Conservation (phyloP, 192 early-diverging fungal species). For the Borealophlyctis nickersoniae region DNA sequence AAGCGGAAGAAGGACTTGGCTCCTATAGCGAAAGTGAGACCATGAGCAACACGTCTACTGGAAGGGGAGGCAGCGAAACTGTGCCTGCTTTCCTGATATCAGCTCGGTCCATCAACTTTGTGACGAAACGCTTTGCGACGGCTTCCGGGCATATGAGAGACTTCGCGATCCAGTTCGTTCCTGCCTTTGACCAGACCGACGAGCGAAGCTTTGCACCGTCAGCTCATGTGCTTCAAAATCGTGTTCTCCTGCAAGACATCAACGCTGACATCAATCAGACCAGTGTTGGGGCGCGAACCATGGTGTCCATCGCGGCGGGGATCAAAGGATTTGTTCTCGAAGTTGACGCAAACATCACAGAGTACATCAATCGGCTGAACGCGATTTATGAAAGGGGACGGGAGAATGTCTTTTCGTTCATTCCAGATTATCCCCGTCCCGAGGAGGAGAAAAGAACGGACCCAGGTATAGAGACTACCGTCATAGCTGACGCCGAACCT, state of each 20-base stretch:
- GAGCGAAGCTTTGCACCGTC: constrained; percentile 27
- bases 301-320: constrained; percentile 50
- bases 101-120: constrained; percentile 52
- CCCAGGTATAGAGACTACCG: not conserved
- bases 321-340: constrained; percentile 74
- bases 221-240: constrained; percentile 29
- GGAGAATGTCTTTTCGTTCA: constrained; percentile 45
- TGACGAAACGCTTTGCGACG: constrained; percentile 56
- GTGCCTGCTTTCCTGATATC: constrained; percentile 64
- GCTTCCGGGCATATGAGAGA: constrained; percentile 54
- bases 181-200: constrained; percentile 27
- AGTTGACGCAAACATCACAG: constrained; percentile 62
- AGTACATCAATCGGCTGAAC: constrained; percentile 60
- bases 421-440: too few species aligned
- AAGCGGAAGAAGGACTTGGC: constrained; percentile 23
- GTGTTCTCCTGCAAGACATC: constrained; percentile 28
- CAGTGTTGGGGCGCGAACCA: constrained; percentile 36
- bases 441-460: not conserved
- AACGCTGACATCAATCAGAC: constrained; percentile 37
- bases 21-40: not conserved
- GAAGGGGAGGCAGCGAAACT: not conserved
- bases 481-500: constrained; percentile 20
- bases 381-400: constrained; percentile 62
- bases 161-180: constrained; percentile 67
- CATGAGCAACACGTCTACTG: too few species aligned